Evolutionary conservation across 2,329 filamentous ascomycete genomes (phyloP).

Genomic region (Rhytidhysteron rufulum): DNA sequence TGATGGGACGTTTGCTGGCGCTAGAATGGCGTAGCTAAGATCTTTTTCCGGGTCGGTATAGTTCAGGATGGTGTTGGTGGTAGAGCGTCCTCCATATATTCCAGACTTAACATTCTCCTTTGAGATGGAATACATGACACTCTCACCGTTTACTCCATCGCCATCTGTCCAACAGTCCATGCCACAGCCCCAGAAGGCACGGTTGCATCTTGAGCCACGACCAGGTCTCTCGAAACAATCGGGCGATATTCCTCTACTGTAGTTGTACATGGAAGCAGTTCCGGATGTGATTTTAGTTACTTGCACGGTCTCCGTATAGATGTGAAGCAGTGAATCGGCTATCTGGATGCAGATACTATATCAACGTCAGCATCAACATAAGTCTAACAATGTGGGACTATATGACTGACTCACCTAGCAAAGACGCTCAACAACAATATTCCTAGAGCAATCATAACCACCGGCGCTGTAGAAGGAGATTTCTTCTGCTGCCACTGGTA

Average conservation of each 20-base stretch:
- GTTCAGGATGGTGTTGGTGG: background rate
- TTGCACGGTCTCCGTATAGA: conserved; percentile 7
- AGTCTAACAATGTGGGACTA: background rate
- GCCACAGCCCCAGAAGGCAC: conserved; percentile 11
- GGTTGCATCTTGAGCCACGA: conserved; percentile 4
- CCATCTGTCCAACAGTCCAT: background rate
- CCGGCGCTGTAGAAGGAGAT: background rate
- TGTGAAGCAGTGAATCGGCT: conserved; percentile 13
- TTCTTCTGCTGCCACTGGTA: background rate
- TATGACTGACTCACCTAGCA: conserved; percentile 5
- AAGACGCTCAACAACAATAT: conserved; percentile 6
- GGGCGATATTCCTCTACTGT: conserved; percentile 9
- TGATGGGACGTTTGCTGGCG: background rate
- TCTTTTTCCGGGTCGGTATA: background rate
- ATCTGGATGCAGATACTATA: conserved; percentile 12
- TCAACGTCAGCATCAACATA: background rate
- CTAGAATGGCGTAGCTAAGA: background rate
- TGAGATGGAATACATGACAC: background rate
- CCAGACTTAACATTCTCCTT: background rate
- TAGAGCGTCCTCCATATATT: background rate
- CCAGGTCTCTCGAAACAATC: conserved; percentile 11
- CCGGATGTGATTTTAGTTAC: conserved; percentile 5
- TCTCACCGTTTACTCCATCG: background rate
- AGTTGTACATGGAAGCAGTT: conserved; percentile 1
- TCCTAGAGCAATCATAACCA: background rate